phyloP scores from a whole-genome alignment of 2,329 filamentous ascomycete species.

The Annulohypoxylon truncatum region DNA sequence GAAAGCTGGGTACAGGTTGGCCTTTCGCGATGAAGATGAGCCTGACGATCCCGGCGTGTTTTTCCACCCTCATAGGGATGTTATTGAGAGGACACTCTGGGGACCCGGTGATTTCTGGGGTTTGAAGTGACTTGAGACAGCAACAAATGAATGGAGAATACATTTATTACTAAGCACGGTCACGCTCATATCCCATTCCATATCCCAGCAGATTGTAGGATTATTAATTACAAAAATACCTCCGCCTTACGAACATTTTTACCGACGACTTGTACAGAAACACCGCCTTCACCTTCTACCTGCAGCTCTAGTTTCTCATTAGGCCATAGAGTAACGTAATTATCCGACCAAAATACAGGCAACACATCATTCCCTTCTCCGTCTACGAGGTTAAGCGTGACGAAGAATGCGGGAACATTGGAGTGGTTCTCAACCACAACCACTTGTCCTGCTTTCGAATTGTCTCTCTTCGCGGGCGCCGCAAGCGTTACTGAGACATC shows the following conservation, averaged over 20 bases:
- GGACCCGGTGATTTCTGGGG: slow-evolving; percentile 43
- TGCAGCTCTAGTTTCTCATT: slow-evolving; percentile 60
- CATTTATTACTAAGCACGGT: not conserved
- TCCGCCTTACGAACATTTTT: slow-evolving; percentile 42
- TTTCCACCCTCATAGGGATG: slow-evolving; percentile 44
- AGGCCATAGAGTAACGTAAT: slow-evolving; percentile 72
- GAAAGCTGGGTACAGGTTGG: slow-evolving; percentile 44
- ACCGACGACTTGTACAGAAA: slow-evolving; percentile 46
- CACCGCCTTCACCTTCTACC: slow-evolving; percentile 46
- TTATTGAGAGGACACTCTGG: slow-evolving; percentile 46
- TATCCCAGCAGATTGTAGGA: not conserved
- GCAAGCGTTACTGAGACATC: slow-evolving; percentile 50
- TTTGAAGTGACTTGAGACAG: not conserved
- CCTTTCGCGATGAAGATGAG: slow-evolving; percentile 46
- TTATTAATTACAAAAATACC: slow-evolving; percentile 15
- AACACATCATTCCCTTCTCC: slow-evolving; percentile 57
- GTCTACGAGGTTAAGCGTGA: slow-evolving; percentile 64
- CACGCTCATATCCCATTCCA: not conserved
- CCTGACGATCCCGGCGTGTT: slow-evolving; percentile 46
- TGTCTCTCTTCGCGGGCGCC: not conserved
- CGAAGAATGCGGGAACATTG: slow-evolving; percentile 66
- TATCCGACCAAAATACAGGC: slow-evolving; percentile 69
- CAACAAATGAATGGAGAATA: slow-evolving; percentile 26
- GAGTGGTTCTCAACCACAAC: slow-evolving; percentile 65
- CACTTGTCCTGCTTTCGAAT: slow-evolving; percentile 9